phyloP scores from a whole-genome alignment of 176 grass and related monocot genomes.

The Ampelocalamus luodianensis region DNA sequence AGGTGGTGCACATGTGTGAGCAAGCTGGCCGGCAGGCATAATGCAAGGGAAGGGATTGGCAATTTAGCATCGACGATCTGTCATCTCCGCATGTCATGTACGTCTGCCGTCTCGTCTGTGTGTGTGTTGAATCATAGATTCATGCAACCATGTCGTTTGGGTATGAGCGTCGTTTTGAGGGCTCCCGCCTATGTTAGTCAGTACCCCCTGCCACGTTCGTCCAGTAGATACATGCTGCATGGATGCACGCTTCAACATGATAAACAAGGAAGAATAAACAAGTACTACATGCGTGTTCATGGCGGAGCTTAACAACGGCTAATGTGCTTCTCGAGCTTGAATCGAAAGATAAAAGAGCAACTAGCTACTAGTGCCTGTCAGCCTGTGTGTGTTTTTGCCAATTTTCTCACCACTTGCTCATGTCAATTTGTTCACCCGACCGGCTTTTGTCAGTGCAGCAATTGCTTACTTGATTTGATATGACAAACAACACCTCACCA shows the following conservation, averaged over 20 bases:
- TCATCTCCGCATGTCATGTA: conserved; percentile 27
- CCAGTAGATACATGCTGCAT: background rate
- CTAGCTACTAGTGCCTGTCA: background rate
- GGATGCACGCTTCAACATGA: conserved; percentile 2
- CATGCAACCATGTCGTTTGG: conserved; percentile 30
- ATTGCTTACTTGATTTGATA: background rate
- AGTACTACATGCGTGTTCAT: background rate
- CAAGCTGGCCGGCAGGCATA: conserved; percentile 36
- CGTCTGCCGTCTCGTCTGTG: background rate
- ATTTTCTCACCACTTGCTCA: conserved; percentile 28
- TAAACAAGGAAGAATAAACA: background rate
- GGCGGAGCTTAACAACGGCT: background rate
- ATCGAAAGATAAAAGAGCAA: background rate
- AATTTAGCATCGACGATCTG: conserved; percentile 18
- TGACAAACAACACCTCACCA: background rate
- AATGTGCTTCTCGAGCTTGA: background rate
- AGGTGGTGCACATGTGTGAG: conserved; percentile 38
- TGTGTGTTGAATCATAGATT: background rate
- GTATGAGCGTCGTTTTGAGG: conserved; percentile 22
- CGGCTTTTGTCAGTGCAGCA: background rate
- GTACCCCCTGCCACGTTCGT: conserved; percentile 42
- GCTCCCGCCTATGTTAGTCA: conserved; percentile 4
- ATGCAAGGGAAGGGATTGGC: background rate
- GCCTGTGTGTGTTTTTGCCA: background rate
- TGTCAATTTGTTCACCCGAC: background rate